Conservation (phyloP, 1,284 basidiomycete species). For the Cutaneotrichosporon sp. region DNA sequence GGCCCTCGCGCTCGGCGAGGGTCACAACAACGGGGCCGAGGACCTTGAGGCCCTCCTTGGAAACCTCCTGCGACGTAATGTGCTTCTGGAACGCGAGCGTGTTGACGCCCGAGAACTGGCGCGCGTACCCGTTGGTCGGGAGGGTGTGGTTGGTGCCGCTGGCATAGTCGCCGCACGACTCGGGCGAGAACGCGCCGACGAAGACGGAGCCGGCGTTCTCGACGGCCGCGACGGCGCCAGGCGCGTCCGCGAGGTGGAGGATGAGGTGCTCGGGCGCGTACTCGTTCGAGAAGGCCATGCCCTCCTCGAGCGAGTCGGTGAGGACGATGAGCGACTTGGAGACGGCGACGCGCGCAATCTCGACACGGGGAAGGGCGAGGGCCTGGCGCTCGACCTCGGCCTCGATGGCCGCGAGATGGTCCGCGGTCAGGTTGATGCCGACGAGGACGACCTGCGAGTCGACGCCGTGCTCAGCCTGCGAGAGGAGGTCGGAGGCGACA, state of each 20-base stretch:
- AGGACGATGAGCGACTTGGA: slow-evolving; percentile 88
- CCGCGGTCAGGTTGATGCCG: slow-evolving; percentile 67
- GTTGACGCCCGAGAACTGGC: slow-evolving; percentile 97
- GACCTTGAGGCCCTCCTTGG: slow-evolving; percentile 69
- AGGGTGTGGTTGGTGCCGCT: slow-evolving; percentile 98
- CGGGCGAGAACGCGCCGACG: slow-evolving; percentile 90
- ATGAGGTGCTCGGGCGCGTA: slow-evolving; percentile 98
- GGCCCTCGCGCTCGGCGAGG: slow-evolving; percentile 90
- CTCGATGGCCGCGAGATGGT: slow-evolving; percentile 74
- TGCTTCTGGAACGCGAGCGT: slow-evolving; percentile 98
- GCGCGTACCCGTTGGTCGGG: slow-evolving; percentile 92
- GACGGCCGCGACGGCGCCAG: slow-evolving; percentile 65
- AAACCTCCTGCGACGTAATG: slow-evolving; percentile 94
- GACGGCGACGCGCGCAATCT: slow-evolving; percentile 88
- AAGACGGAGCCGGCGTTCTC: slow-evolving; percentile 96
- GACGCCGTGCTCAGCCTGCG: slow-evolving; percentile 96
- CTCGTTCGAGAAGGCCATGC: slow-evolving; percentile 87
- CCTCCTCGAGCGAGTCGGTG: slow-evolving; percentile 68
- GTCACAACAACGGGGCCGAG: slow-evolving; percentile 89
- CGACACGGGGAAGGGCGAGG: slow-evolving; percentile 78
- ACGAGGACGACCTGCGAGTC: slow-evolving; percentile 98
- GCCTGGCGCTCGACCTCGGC: slow-evolving; percentile 86
- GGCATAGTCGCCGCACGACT: slow-evolving; percentile 90
- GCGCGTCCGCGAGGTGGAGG: slow-evolving; percentile 75
- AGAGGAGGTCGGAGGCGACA: slow-evolving; percentile 93